Conservation (phyloP, 2,329 filamentous ascomycete genomes). For the Nemania sp. region DNA sequence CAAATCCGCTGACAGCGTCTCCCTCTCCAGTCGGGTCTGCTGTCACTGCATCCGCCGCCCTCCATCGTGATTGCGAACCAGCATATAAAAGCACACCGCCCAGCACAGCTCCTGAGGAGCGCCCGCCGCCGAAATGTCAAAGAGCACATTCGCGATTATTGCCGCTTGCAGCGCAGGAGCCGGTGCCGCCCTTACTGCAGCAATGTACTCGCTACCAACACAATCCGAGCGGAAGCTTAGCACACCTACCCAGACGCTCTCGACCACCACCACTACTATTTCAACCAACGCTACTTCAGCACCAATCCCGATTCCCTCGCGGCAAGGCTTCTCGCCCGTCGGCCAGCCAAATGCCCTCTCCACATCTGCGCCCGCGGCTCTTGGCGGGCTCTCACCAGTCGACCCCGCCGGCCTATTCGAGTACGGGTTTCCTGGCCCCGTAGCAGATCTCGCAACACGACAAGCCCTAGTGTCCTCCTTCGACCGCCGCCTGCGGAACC, state of each 20-base stretch:
- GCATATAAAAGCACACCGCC: slow-evolving; percentile 29
- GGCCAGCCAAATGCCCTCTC: slow-evolving; percentile 37
- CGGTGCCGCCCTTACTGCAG: slow-evolving; percentile 73
- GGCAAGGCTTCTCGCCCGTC: slow-evolving; percentile 54
- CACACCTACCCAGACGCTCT: slow-evolving; percentile 44
- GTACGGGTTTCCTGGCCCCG: slow-evolving; percentile 89
- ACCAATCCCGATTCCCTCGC: slow-evolving; percentile 56
- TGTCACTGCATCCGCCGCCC: slow-evolving; percentile 9
- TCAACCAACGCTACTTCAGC: slow-evolving; percentile 41
- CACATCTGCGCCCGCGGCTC: slow-evolving; percentile 39
- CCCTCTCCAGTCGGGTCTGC: slow-evolving; percentile 23
- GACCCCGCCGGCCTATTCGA: slow-evolving; percentile 78
- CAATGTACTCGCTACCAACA: slow-evolving; percentile 64
- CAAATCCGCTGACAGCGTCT: slow-evolving; percentile 30
- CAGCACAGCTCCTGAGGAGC: slow-evolving; percentile 25
- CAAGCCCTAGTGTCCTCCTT: slow-evolving; percentile 81
- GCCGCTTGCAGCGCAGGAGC: slow-evolving; percentile 76
- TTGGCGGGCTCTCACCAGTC: slow-evolving; percentile 52
- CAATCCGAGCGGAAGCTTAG: slow-evolving; percentile 42
- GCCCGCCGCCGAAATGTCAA: slow-evolving; percentile 65
- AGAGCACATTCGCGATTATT: slow-evolving; percentile 74
- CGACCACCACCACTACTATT: slow-evolving; percentile 39
- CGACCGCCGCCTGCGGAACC: slow-evolving; percentile 89
- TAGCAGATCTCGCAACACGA: slow-evolving; percentile 78
- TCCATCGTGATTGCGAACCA: neutral